Base-by-base conservation (phyloP, 1,139 yeast genomes). In the Taphrina deformans region DNA sequence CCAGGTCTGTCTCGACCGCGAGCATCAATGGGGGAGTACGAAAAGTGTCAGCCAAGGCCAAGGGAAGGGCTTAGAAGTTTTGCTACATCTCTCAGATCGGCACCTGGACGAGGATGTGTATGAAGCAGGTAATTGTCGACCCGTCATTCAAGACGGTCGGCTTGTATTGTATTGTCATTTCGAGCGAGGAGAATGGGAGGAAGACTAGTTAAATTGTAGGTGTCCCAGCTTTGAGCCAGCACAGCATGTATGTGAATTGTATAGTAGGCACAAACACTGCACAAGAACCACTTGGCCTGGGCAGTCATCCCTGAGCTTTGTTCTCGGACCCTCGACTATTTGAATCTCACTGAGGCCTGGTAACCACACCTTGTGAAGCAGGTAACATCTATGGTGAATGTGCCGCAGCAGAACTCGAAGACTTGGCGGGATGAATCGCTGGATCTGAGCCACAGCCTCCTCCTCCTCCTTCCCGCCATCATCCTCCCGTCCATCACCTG, bases 21-120 rank as follows among this genome's bases (percentile, higher is more conserved):
- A 48, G 56, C n/a, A 38, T 53, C 27, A 33, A 24, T 12, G 56
- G 62, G 3, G 62, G 63, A 10, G 63, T 59, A 16, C 35, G 67
- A 31, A 65, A 62, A 50, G 66, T 56, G 24, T 60, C 58, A 24
- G 62, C 55, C 29, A 65, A 65, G 27, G 66, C 66, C 23, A 62
- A 58, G 41, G 61, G 56, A n/a, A 55, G 66, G 23, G 66, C 59
- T 21, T 52, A 21, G 38, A 16, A 10, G 33, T 6, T 10, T 29
- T 29, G 33, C 10, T 10, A 29, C n/a, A n/a, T n/a, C n/a, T n/a
- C n/a, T n/a, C n/a, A n/a, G n/a, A 29, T 29, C 33, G 10, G 33
- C 33, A 29, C 33, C 33, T 6, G 6, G 33, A 29, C 33, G 10
- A 6, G 10, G 33, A 10, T 29, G 33, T n/a, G 10, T 29, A 10